Evolutionary conservation across 2,329 filamentous ascomycete species (phyloP).

Genomic region (Chaetomiaceae sp.): DNA sequence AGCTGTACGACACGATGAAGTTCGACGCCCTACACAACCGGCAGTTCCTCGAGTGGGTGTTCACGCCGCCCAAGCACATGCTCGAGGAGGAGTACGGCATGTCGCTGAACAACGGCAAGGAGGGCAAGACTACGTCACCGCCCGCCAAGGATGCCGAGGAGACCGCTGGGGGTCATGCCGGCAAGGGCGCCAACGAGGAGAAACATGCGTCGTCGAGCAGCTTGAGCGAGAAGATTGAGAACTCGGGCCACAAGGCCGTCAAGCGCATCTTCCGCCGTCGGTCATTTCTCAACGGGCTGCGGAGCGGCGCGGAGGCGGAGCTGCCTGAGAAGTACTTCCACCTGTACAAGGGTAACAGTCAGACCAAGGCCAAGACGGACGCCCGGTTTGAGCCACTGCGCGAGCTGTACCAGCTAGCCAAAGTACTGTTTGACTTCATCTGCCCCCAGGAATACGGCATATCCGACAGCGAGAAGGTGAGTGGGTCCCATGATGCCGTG

Average conservation of each 20-base stretch:
- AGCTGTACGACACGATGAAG: constrained; percentile 99
- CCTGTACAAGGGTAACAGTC: constrained; percentile 70
- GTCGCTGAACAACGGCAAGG: constrained; percentile 23
- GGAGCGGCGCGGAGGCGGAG: constrained; percentile 47
- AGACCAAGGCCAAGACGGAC: constrained; percentile 74
- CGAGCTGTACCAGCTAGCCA: constrained; percentile 87
- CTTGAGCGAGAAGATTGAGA: constrained; percentile 36
- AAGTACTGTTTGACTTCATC: constrained; percentile 96
- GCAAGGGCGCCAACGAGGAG: constrained; percentile 3
- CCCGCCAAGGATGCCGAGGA: constrained; percentile 37
- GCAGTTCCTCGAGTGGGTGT: constrained; percentile 94
- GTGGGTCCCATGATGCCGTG: constrained; percentile 1
- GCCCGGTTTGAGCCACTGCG: constrained; percentile 80
- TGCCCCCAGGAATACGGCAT: constrained; percentile 98
- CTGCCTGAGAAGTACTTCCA: constrained; percentile 76
- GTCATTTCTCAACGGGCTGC: constrained; percentile 51
- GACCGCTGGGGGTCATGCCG: neutral
- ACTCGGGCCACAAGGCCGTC: constrained; percentile 32
- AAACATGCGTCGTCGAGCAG: constrained; percentile 23
- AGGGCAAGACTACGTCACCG: constrained; percentile 14
- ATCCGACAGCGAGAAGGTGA: constrained; percentile 76
- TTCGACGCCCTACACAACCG: constrained; percentile 97
- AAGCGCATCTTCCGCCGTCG: constrained; percentile 54
- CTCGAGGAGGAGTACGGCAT: constrained; percentile 61
- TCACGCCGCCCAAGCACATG: constrained; percentile 76